A percentile compares a stretch with the other conserved stretches of the same genome.
These are phyloP conservation scores for Rachicladosporium sp. DNA, from an alignment of 2,329 filamentous ascomycete species.

Conservation along the genomic window DNA sequence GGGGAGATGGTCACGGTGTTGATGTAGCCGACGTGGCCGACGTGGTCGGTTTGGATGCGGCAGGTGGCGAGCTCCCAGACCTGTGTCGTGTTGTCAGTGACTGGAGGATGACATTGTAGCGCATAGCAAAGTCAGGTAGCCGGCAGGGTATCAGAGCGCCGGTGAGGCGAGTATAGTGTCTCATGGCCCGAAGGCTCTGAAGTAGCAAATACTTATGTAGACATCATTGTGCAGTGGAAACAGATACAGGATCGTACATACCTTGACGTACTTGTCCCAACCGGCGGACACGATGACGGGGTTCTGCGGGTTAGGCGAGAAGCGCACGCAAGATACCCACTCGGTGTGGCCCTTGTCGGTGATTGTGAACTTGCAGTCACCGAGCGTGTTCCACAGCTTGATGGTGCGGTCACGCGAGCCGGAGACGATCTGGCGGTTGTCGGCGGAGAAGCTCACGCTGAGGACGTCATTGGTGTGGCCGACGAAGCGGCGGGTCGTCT, in stretches of 20 bases:
- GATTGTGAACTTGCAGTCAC: slow-evolving; percentile 99
- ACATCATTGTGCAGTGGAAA: slow-evolving; percentile 98
- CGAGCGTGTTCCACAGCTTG: slow-evolving; percentile 99
- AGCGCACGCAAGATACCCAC: slow-evolving; percentile 98
- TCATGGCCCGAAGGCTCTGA: slow-evolving; percentile 98
- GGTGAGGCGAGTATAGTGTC: slow-evolving; percentile 70
- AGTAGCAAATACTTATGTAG: slow-evolving; percentile 98
- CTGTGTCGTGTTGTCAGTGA: slow-evolving; percentile 35
- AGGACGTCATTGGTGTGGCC: slow-evolving; percentile 99
- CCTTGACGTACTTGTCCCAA: slow-evolving; percentile 99
- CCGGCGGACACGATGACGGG: slow-evolving; percentile 96
- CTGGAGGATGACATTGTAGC: not conserved
- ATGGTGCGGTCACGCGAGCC: slow-evolving; percentile 96
- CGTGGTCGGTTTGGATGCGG: slow-evolving; percentile 99
- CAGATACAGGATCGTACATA: too few relatives aligned
- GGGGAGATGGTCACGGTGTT: slow-evolving; percentile 99
- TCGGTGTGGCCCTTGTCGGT: slow-evolving; percentile 99
- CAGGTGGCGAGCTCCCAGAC: slow-evolving; percentile 99
- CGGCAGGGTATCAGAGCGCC: slow-evolving; percentile 56
- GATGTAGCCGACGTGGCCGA: slow-evolving; percentile 98
- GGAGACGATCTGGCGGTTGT: slow-evolving; percentile 99
- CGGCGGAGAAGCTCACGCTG: slow-evolving; percentile 99
- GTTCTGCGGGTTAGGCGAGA: slow-evolving; percentile 99
- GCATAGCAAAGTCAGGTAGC: slow-evolving; percentile 2
- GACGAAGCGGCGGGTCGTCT: slow-evolving; percentile 95